A percentile compares a stretch with the other conserved stretches of the same genome.
Evolutionary conservation across 352 stramenopile genomes (phyloP).

Genomic region (Phytophthora palmivora): DNA sequence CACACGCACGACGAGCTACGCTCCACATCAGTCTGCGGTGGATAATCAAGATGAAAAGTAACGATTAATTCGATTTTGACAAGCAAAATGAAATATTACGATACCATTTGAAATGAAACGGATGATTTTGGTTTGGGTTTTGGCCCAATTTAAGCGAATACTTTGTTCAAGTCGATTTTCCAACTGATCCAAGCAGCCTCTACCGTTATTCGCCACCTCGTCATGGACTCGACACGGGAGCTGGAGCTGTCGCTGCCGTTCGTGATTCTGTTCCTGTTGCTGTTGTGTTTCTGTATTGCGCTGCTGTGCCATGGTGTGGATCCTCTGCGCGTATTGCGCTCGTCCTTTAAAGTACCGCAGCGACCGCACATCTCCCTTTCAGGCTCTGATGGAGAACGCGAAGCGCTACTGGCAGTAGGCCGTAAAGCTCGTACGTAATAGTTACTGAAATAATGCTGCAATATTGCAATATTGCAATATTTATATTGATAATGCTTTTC

Average conservation of each 20-base stretch:
- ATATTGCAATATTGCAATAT: slow-evolving; percentile 6
- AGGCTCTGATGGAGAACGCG: slow-evolving; percentile 53
- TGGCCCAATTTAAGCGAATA: background rate
- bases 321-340: slow-evolving; percentile 67
- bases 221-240: slow-evolving; percentile 31
- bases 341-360: slow-evolving; percentile 59
- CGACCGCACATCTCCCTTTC: slow-evolving; percentile 36
- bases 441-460: background rate
- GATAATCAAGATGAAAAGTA: background rate
- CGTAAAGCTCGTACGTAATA: slow-evolving; percentile 48
- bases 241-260: slow-evolving; percentile 55
- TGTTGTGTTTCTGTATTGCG: slow-evolving; percentile 52
- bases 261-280: slow-evolving; percentile 45
- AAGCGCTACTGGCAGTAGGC: slow-evolving; percentile 49
- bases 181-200: slow-evolving; percentile 4
- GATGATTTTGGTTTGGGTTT: no score
- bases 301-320: slow-evolving; percentile 68
- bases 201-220: slow-evolving; percentile 3
- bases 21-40: slow-evolving; percentile 26
- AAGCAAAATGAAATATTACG: no score
- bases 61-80: no score
- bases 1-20: slow-evolving; percentile 24
- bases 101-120: no score
- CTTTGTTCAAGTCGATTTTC: background rate
- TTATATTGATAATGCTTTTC: no score